Evolutionary conservation across 306 rosid genomes (phyloP).

Genomic region (Aeschynomene evenia): DNA sequence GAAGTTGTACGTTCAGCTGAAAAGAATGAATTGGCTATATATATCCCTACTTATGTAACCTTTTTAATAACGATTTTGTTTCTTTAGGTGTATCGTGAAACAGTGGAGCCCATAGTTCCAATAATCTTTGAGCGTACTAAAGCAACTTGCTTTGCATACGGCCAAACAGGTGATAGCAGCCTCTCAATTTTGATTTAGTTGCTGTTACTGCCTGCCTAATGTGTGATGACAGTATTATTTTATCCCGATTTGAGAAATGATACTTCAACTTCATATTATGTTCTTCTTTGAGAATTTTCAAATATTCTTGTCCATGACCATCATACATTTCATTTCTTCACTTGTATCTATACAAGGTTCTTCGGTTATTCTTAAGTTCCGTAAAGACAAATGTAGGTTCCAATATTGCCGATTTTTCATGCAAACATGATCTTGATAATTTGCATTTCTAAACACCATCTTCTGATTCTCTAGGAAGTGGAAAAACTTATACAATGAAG

Average conservation of each 20-base stretch:
- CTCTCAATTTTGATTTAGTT: constrained; percentile 30
- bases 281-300: background rate
- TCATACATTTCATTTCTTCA: constrained; percentile 14
- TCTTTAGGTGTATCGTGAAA: constrained; percentile 85
- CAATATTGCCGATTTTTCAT: background rate
- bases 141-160: constrained; percentile 98
- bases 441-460: constrained; percentile 27
- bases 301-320: background rate
- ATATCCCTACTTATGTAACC: constrained; percentile 19
- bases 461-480: constrained; percentile 70
- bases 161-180: constrained; percentile 82
- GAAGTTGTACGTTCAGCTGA: constrained; percentile 20
- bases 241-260: constrained; percentile 1
- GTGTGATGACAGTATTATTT: background rate
- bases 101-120: constrained; percentile 99
- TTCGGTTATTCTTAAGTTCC: constrained; percentile 1
- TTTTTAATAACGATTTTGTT: constrained; percentile 1
- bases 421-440: background rate
- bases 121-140: constrained; percentile 94
- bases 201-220: constrained; percentile 22
- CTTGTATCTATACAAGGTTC: background rate
- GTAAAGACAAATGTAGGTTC: constrained; percentile 15
- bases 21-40: background rate
- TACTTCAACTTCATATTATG: constrained; percentile 1
- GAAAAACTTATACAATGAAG: constrained; percentile 95